A percentile compares a stretch with the other conserved stretches of the same genome.
These are phyloP conservation scores for Solanum tarijense DNA, from an alignment of 257 asterid genomes.

Conservation along the genomic window DNA sequence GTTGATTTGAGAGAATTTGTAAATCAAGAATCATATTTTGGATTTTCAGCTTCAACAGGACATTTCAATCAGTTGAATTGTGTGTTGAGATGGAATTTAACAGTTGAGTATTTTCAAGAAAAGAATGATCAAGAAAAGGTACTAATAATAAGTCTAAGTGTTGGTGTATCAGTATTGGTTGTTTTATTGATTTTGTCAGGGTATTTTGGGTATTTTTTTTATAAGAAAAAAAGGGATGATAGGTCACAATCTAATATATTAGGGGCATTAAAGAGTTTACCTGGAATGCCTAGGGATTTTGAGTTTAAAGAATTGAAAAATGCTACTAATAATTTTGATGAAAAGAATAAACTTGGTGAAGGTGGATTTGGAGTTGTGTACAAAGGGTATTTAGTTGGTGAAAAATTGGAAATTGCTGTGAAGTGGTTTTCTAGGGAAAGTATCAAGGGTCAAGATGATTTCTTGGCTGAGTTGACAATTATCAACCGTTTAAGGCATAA, in stretches of 20 bases:
- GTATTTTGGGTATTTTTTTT: constrained; percentile 16
- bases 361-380: constrained; percentile 89
- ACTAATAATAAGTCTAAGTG: constrained; percentile 20
- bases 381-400: constrained; percentile 46
- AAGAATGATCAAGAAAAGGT: constrained; percentile 1
- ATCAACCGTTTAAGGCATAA: constrained; percentile 82
- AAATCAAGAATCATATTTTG: constrained; percentile 51
- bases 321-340: constrained; percentile 67
- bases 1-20: constrained; percentile 11
- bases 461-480: constrained; percentile 79
- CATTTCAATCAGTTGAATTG: constrained; percentile 39
- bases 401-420: constrained; percentile 62
- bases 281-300: constrained; percentile 73
- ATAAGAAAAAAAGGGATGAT: constrained; percentile 16
- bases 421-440: constrained; percentile 73
- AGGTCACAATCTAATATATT: constrained; percentile 24
- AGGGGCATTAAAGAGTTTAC: constrained; percentile 56
- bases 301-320: constrained; percentile 50
- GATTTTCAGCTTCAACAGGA: constrained; percentile 81
- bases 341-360: constrained; percentile 59
- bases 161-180: constrained; percentile 34
- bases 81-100: constrained; percentile 66
- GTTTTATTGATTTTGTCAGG: constrained; percentile 20
- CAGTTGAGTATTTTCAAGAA: constrained; percentile 36
- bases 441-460: constrained; percentile 67